Conservation (phyloP, 2,329 filamentous ascomycete species). For the Hirsutella rhossiliensis region DNA sequence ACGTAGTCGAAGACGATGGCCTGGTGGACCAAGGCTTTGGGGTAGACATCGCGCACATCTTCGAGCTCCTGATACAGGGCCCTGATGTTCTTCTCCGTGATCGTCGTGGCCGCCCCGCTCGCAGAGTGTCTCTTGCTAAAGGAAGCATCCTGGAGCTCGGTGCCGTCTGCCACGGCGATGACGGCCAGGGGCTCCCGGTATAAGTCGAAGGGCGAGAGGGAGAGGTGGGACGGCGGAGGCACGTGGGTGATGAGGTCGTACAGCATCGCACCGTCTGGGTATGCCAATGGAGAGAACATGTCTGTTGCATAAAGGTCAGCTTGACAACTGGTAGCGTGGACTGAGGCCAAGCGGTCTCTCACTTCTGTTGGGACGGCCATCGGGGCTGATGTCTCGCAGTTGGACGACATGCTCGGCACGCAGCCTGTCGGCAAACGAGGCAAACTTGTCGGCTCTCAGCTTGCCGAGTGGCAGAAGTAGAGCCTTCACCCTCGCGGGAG, state of each 20-base stretch:
- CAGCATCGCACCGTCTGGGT: slow-evolving; percentile 73
- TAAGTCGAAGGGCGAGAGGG: slow-evolving; percentile 79
- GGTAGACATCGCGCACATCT: slow-evolving; percentile 58
- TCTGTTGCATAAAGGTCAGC: slow-evolving; percentile 35
- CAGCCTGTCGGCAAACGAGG: slow-evolving; percentile 65
- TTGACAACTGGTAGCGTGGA: background rate
- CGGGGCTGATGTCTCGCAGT: slow-evolving; percentile 75
- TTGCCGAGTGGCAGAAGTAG: slow-evolving; percentile 77
- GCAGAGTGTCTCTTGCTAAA: slow-evolving; percentile 43
- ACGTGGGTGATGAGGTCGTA: slow-evolving; percentile 78
- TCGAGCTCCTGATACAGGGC: slow-evolving; percentile 56
- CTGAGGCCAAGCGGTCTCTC: slow-evolving; percentile 15
- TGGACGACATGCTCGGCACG: slow-evolving; percentile 71
- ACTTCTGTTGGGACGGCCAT: slow-evolving; percentile 79
- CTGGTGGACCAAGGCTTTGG: slow-evolving; percentile 65
- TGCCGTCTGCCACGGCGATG: slow-evolving; percentile 74
- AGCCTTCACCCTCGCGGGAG: slow-evolving; percentile 81
- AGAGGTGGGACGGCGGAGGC: slow-evolving; percentile 66
- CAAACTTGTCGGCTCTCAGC: slow-evolving; percentile 72
- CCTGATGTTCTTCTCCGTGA: slow-evolving; percentile 44
- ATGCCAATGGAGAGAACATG: slow-evolving; percentile 87
- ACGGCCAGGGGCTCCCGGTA: slow-evolving; percentile 76
- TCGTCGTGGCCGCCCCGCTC: slow-evolving; percentile 35
- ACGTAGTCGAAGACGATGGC: slow-evolving; percentile 69
- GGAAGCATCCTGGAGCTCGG: slow-evolving; percentile 45